phyloP scores from a whole-genome alignment of 1,284 basidiomycete species.

The Sutorius eximius region DNA sequence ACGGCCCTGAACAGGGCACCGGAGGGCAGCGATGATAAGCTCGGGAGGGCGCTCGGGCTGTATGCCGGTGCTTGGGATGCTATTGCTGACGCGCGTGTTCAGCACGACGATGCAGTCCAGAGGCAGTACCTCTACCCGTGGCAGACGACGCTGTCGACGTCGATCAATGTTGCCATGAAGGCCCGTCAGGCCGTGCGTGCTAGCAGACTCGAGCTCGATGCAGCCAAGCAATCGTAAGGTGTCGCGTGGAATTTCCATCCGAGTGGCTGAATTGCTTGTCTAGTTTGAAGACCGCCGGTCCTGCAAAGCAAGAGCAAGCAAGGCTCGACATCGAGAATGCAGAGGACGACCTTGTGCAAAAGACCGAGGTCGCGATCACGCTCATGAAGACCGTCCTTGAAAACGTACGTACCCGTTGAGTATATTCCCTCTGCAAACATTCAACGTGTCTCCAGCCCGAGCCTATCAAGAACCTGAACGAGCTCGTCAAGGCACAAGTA shows the following conservation, averaged over 20 bases:
- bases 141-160: conserved; percentile 82
- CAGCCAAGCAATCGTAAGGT: conserved; percentile 61
- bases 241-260: neutral
- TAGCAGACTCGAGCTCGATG: conserved; percentile 77
- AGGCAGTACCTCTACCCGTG: conserved; percentile 86
- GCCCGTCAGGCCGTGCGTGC: conserved; percentile 85
- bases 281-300: conserved; percentile 75
- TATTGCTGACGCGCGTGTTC: conserved; percentile 80
- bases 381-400: conserved; percentile 98
- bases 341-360: conserved; percentile 94
- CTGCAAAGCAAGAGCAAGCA: conserved; percentile 84
- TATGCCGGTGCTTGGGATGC: conserved; percentile 88
- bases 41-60: conserved; percentile 74
- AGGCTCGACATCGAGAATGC: conserved; percentile 90
- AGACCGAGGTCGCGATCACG: conserved; percentile 96
- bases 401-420: conserved; percentile 62
- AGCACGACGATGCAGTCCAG: conserved; percentile 79
- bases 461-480: conserved; percentile 90
- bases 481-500: conserved; percentile 86
- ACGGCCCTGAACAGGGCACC: conserved; percentile 50
- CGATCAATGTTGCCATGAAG: conserved; percentile 86
- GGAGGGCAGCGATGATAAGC: conserved; percentile 57
- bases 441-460: conserved; percentile 69
- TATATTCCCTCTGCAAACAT: neutral
- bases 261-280: conserved; percentile 8